A percentile compares a stretch with the other conserved stretches of the same genome.
phyloP scores from a whole-genome alignment of 148 eudicot genomes.

The Polygonum maritimum region DNA sequence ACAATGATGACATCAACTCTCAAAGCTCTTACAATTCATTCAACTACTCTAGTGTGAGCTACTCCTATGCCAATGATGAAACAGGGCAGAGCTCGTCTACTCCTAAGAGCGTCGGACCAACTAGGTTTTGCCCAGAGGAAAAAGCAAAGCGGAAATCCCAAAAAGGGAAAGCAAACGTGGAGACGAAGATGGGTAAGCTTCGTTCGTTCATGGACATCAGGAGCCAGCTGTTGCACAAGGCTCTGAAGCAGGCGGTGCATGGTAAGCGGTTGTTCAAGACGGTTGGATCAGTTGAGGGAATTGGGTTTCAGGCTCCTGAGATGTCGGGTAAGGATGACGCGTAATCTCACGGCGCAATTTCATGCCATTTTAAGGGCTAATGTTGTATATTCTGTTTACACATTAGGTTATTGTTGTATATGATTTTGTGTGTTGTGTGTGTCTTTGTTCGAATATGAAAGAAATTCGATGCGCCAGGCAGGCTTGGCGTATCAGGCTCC shows the following conservation, averaged over 20 bases:
- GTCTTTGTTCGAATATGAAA: no score
- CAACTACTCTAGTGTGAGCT: conserved; percentile 32
- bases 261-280: conserved; percentile 53
- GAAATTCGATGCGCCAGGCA: no score
- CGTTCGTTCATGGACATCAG: conserved; percentile 54
- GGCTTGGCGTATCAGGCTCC: no score
- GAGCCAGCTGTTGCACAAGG: conserved; percentile 60
- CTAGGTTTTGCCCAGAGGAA: conserved; percentile 39
- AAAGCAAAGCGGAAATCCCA: not conserved
- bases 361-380: not conserved
- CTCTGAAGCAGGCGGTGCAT: conserved; percentile 46
- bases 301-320: conserved; percentile 44
- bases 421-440: not conserved
- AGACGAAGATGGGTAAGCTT: conserved; percentile 27
- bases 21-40: conserved; percentile 29
- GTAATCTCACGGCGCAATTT: not conserved
- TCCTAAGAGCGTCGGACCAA: conserved; percentile 19
- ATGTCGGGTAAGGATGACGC: not conserved
- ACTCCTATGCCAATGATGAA: conserved; percentile 22
- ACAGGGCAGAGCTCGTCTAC: not conserved
- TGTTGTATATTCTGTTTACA: not conserved
- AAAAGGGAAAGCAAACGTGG: not conserved
- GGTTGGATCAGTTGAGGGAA: conserved; percentile 56
- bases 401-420: not conserved
- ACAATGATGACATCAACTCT: conserved; percentile 47